Base-by-base conservation (phyloP, 257 asterid species). In the Sherardia arvensis region DNA sequence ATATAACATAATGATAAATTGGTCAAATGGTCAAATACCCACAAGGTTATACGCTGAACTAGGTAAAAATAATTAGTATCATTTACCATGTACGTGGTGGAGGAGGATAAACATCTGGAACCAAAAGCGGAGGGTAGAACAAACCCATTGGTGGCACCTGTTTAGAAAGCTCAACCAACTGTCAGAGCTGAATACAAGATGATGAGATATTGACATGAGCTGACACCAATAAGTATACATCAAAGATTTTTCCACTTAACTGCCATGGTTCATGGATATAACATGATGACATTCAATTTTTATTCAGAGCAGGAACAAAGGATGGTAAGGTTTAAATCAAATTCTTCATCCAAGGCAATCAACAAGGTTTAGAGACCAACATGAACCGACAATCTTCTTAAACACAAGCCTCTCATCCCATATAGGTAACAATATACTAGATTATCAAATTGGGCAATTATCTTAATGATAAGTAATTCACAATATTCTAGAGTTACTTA, bases 101-200 rank as follows among this genome's bases (percentile, higher is more conserved):
- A 43, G 95, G 91, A 74, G 97, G 97, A 77, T 89, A 87, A 70
- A 87, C 91, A 73, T 89, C 99, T 61, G 97, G 96, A 71, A 81
- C 95, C 80, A 92, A 82, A 75, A 89, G 94, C 72, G 58, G 77
- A 29, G 97, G 99, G 74, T 85, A 89, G 79, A 93, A 92, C 80
- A 92, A 81, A 72, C 99, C 97, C 99, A 92, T 92, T 12, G 97
- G 99, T 53, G 99, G 97, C 69, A 92, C 99, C 99, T 89, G 80
- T 69, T 61, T 54, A 72, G 64, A 69, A 70, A 36, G 56, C 20
- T 30, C 61, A 60, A 18, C 3, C 18, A 32, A 61, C 5, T 14
- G 8, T 12, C 34, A 45, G 47, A 12, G n/a, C n/a, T n/a, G n/a
- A n/a, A n/a, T n/a, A n/a, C n/a, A n/a, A n/a, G n/a, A n/a, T n/a